Conservation (phyloP, 2,329 filamentous ascomycete genomes). For the Ceratocystis papillata region DNA sequence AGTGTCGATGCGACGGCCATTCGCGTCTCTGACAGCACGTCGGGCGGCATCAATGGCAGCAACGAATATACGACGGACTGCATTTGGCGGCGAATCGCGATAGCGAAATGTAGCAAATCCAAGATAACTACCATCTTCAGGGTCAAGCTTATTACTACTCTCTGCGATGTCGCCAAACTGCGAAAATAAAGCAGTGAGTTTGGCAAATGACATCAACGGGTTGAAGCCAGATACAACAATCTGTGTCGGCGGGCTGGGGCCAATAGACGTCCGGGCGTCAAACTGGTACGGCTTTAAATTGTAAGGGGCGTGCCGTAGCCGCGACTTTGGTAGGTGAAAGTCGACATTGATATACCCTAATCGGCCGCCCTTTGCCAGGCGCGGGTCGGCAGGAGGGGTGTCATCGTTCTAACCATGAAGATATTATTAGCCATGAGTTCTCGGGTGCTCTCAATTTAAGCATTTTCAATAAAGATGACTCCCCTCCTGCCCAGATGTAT, state of each 20-base stretch:
- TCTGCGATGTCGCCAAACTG: conserved; percentile 79
- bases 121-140: conserved; percentile 83
- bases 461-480: conserved; percentile 42
- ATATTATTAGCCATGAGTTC: conserved; percentile 29
- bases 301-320: conserved; percentile 62
- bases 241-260: conserved; percentile 78
- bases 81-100: conserved; percentile 50
- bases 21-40: conserved; percentile 63
- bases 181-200: conserved; percentile 64
- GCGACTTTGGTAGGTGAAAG: conserved; percentile 60
- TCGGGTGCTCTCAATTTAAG: conserved; percentile 16
- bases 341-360: conserved; percentile 59
- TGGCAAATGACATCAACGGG: conserved; percentile 68
- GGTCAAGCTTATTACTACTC: conserved; percentile 89
- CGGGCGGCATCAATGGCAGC: conserved; percentile 72
- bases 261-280: conserved; percentile 72
- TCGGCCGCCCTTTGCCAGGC: conserved; percentile 58
- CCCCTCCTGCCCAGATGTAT: conserved; percentile 36
- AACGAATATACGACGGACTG: conserved; percentile 43
- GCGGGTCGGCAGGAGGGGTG: conserved; percentile 68
- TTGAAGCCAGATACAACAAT: conserved; percentile 96
- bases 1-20: conserved; percentile 68
- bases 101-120: conserved; percentile 90
- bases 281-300: conserved; percentile 70
- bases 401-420: conserved; percentile 63